Conservation (phyloP, 148 eudicot species). For the Spergularia marina region DNA sequence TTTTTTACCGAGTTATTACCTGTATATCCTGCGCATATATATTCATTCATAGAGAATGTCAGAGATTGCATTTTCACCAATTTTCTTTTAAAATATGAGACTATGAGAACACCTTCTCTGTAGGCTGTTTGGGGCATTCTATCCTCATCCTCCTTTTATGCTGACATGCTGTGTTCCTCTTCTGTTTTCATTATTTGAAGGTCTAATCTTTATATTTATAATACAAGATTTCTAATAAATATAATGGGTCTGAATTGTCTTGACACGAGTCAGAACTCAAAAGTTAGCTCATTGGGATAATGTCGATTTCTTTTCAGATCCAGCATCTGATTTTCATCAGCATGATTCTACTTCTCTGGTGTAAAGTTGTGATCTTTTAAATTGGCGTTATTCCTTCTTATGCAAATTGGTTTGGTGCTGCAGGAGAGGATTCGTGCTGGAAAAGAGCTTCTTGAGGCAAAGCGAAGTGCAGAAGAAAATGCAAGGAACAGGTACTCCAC, state of each 20-base stretch:
- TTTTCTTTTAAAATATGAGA: background rate
- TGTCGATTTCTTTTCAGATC: too few relatives aligned
- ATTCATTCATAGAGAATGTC: background rate
- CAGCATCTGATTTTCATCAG: too few relatives aligned
- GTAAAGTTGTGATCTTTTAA: background rate
- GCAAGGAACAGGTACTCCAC: conserved; percentile 62
- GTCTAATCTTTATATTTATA: too few relatives aligned
- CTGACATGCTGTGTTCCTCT: too few relatives aligned
- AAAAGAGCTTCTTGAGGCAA: conserved; percentile 58
- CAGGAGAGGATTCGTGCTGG: conserved; percentile 71
- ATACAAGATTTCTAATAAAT: too few relatives aligned
- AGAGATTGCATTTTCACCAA: background rate
- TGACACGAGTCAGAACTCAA: background rate
- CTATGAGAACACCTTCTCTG: background rate
- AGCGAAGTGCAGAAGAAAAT: conserved; percentile 58
- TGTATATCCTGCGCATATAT: background rate
- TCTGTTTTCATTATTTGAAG: too few relatives aligned
- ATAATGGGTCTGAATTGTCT: background rate
- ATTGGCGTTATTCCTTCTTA: background rate
- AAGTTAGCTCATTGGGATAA: too few relatives aligned
- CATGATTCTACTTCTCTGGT: background rate
- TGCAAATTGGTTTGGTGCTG: conserved; percentile 16
- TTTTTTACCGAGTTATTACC: background rate
- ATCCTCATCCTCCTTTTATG: too few relatives aligned
- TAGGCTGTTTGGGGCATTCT: background rate